A percentile compares a stretch with the other conserved stretches of the same genome.
These are phyloP conservation scores for Ploettnerulaceae sp. DNA, from an alignment of 2,329 filamentous ascomycete species.

Conservation along the genomic window DNA sequence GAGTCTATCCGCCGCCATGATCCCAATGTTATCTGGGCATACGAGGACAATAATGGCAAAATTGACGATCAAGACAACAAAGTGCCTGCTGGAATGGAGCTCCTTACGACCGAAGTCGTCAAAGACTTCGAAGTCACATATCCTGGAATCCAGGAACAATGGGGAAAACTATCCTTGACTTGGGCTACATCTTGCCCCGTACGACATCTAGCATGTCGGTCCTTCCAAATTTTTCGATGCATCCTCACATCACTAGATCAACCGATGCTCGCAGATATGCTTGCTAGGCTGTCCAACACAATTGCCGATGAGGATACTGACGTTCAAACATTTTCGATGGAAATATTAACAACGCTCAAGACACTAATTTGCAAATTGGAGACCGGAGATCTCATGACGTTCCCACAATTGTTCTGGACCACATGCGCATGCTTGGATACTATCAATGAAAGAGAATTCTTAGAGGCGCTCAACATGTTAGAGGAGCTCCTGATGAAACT, in stretches of 20 bases:
- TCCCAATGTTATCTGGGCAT: conserved; percentile 81
- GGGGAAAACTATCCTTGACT: conserved; percentile 82
- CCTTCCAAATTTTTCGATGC: conserved; percentile 95
- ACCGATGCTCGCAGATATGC: conserved; percentile 93
- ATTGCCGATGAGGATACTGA: conserved; percentile 92
- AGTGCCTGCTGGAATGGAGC: conserved; percentile 82
- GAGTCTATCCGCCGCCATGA: conserved; percentile 84
- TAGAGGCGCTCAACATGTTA: conserved; percentile 87
- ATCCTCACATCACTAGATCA: conserved; percentile 88
- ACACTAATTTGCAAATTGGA: conserved; percentile 85
- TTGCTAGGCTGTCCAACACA: conserved; percentile 90
- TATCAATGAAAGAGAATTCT: conserved; percentile 91
- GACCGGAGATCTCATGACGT: conserved; percentile 73
- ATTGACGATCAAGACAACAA: conserved; percentile 68
- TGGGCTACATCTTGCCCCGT: conserved; percentile 98
- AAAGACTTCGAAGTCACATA: conserved; percentile 80
- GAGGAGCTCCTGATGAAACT: conserved; percentile 80
- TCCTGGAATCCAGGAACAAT: conserved; percentile 82
- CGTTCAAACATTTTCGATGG: conserved; percentile 96
- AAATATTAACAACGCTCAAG: conserved; percentile 90
- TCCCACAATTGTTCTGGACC: conserved; percentile 96
- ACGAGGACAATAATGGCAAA: conserved; percentile 85
- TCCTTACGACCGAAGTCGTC: conserved; percentile 75
- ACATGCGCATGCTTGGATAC: conserved; percentile 95
- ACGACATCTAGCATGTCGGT: conserved; percentile 88